Conservation (phyloP, 495 filamentous ascomycete genomes). For the Aspergillus carlsbadensis region DNA sequence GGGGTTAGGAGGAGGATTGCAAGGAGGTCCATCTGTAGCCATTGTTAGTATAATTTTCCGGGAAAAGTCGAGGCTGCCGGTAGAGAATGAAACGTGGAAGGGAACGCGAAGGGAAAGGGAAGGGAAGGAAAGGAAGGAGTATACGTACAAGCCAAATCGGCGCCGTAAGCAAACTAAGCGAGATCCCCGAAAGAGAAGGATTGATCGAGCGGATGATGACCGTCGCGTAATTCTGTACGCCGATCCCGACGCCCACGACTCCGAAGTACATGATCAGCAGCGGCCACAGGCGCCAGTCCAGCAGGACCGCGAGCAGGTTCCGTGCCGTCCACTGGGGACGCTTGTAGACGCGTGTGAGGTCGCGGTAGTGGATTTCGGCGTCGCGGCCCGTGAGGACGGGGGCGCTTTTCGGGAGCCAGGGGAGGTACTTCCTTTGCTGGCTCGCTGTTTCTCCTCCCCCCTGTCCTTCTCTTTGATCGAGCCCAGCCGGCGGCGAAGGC, state of each 20-base stretch:
- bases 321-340: constrained; percentile 63
- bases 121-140: neutral
- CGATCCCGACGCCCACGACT: constrained; percentile 88
- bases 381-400: constrained; percentile 77
- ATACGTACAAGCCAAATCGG: constrained; percentile 84
- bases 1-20: constrained; percentile 85
- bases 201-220: constrained; percentile 83
- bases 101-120: neutral
- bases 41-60: neutral
- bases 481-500: constrained; percentile 63
- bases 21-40: constrained; percentile 71
- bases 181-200: constrained; percentile 64
- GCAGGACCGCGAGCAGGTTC: constrained; percentile 66
- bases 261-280: constrained; percentile 90
- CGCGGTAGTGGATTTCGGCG: constrained; percentile 78
- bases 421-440: constrained; percentile 41
- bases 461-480: no score
- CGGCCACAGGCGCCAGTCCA: constrained; percentile 87
- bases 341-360: constrained; percentile 78
- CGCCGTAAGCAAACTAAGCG: constrained; percentile 79
- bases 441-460: constrained; percentile 25
- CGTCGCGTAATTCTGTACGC: constrained; percentile 81
- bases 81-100: constrained; percentile 7
- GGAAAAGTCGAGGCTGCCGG: neutral
- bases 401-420: constrained; percentile 60